These are phyloP conservation scores for Phytophthora kernoviae DNA, from an alignment of 352 stramenopile genomes.

Conservation along the genomic window DNA sequence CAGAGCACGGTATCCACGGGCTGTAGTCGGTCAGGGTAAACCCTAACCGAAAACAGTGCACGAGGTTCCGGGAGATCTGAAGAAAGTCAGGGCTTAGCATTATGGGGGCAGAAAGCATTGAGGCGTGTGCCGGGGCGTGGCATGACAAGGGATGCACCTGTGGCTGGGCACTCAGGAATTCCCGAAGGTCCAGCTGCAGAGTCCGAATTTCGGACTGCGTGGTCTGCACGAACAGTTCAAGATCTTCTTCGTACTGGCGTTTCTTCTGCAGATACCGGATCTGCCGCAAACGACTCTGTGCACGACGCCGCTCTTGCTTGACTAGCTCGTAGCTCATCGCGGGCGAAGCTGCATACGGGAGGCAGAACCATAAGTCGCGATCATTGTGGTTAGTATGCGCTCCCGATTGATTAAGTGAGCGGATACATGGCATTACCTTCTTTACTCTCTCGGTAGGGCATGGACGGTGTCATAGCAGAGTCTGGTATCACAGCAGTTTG, in stretches of 20 bases:
- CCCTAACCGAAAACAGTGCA: constrained; percentile 28
- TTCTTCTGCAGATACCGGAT: constrained; percentile 33
- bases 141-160: too few relatives aligned
- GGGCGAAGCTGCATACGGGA: background rate
- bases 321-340: background rate
- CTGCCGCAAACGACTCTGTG: constrained; percentile 24
- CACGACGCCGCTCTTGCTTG: constrained; percentile 11
- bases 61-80: constrained; percentile 13
- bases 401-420: background rate
- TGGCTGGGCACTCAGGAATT: background rate
- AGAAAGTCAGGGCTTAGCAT: background rate
- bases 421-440: background rate
- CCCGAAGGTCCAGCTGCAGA: constrained; percentile 4
- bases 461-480: background rate
- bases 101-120: background rate
- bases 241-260: constrained; percentile 22
- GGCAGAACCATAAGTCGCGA: too few relatives aligned
- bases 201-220: constrained; percentile 17
- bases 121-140: background rate
- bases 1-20: constrained; percentile 13
- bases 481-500: background rate
- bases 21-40: constrained; percentile 8
- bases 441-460: constrained; percentile 7
- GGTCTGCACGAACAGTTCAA: constrained; percentile 7
- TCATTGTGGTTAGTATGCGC: background rate